Conservation (phyloP, 1,139 yeast species). For the Hemisphaericaspora subhashii region DNA sequence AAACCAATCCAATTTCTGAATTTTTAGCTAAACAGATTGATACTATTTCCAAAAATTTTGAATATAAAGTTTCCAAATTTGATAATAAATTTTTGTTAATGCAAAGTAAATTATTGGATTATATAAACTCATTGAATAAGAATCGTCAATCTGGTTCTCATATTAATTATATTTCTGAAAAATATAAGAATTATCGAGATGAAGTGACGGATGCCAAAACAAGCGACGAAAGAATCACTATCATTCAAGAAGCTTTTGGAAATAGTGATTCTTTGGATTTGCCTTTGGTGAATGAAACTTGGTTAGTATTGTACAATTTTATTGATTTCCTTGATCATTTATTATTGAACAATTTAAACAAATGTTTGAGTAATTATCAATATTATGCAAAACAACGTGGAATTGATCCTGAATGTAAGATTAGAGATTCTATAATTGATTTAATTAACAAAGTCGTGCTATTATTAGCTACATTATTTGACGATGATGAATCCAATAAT, state of each 20-base stretch:
- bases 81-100: slow-evolving; percentile 36
- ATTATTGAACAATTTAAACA: slow-evolving; percentile 30
- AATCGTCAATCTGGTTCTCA: slow-evolving; percentile 39
- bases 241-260: slow-evolving; percentile 36
- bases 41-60: slow-evolving; percentile 34
- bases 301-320: slow-evolving; percentile 44
- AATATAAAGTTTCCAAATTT: slow-evolving; percentile 37
- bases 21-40: slow-evolving; percentile 38
- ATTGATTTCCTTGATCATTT: slow-evolving; percentile 35
- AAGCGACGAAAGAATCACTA: slow-evolving; percentile 27
- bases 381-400: slow-evolving; percentile 30
- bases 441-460: slow-evolving; percentile 28
- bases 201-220: slow-evolving; percentile 32
- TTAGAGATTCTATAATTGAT: slow-evolving; percentile 28
- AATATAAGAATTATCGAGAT: slow-evolving; percentile 38
- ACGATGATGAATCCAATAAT: slow-evolving; percentile 25
- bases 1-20: slow-evolving; percentile 35
- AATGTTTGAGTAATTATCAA: slow-evolving; percentile 39
- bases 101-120: slow-evolving; percentile 41
- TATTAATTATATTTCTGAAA: slow-evolving; percentile 40
- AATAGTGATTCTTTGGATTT: slow-evolving; percentile 44
- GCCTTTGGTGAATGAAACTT: slow-evolving; percentile 45
- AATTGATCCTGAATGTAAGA: slow-evolving; percentile 32
- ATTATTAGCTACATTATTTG: slow-evolving; percentile 33
- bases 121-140: slow-evolving; percentile 34